Evolutionary conservation across 306 rosid genomes (phyloP), one percentile per base, ranked within the genome.

Genomic region (Vigna angularis): DNA sequence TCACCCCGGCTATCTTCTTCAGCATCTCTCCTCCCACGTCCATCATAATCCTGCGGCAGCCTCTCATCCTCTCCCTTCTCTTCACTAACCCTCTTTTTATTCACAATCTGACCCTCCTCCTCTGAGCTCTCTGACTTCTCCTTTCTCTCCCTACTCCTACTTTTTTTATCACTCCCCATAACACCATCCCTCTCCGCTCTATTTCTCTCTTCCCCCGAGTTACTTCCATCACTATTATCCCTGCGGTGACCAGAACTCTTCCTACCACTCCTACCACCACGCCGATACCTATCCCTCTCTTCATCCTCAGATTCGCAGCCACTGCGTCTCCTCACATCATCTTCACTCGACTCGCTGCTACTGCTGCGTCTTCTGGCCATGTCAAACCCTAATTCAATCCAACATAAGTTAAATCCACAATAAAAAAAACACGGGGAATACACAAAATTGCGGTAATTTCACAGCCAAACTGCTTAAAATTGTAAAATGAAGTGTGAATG

Each of bases 321-420:
- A 32, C 77, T 65, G 61, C 83, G 32, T 51, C 72, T 74, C 38
- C 83, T 85, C 17, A 78, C 93, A 24, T 74, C 77, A n/a, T 84
- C 88, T 22, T 87, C 90, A 45, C 87, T 80, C 0, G 90, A 88
- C 34, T 87, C 89, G 10, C 89, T 73, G 10, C 52, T 36, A 8
- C 89, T 70, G 50, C 47, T 9, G 48, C 11, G 47, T 32, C 69
- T 70, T 70, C 86, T 86, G 51, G 89, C 97, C 97, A 89, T 90
- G 59, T 40, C 70, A 79, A 47, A 38, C 66, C 47, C 70, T 64
- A 74, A 47, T 15, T 18, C 0, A 56, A 42, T 5, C 1, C 2
- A 42, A 9, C 18, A 34, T 3, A 28, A 70, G 5, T 7, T 2
- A 26, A 59, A 28, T 59, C 28, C n/a, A 58, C 26, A 58, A 0